Evolutionary conservation across 2,329 filamentous ascomycete species (phyloP).

Genomic region (Penicillium sp.): DNA sequence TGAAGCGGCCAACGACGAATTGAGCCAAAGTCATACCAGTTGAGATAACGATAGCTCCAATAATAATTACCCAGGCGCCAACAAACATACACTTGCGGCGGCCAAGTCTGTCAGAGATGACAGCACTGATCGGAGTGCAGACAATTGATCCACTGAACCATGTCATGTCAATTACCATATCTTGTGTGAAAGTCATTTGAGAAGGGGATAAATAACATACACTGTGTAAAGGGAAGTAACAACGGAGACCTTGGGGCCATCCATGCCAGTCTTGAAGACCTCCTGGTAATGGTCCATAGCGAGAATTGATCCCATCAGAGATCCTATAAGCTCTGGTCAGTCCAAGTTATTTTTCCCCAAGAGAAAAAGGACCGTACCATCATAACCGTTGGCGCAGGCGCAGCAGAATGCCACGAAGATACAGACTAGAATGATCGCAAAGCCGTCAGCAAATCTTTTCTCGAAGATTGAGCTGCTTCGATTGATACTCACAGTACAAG

Average conservation of each 20-base stretch:
- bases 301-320: constrained; percentile 32
- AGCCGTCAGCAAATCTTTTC: constrained; percentile 20
- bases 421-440: constrained; percentile 31
- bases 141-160: constrained; percentile 41
- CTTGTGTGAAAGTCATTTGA: neutral
- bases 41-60: constrained; percentile 47
- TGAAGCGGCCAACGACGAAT: constrained; percentile 50
- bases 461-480: neutral
- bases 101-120: constrained; percentile 48
- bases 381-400: constrained; percentile 35
- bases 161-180: neutral
- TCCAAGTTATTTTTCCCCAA: neutral
- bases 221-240: constrained; percentile 50
- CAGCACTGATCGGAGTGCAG: constrained; percentile 43
- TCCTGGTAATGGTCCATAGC: constrained; percentile 38
- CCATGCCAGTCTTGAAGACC: constrained; percentile 42
- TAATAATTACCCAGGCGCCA: constrained; percentile 47
- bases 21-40: constrained; percentile 39
- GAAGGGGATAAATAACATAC: constrained; percentile 30
- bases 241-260: constrained; percentile 43
- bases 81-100: constrained; percentile 49
- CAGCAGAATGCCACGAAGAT: constrained; percentile 45
- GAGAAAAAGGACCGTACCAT: constrained; percentile 16
- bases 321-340: constrained; percentile 18
- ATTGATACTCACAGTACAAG: constrained; percentile 29